Evolutionary conservation across 352 stramenopile species (phyloP).

Genomic region (Pythium coloratum): DNA sequence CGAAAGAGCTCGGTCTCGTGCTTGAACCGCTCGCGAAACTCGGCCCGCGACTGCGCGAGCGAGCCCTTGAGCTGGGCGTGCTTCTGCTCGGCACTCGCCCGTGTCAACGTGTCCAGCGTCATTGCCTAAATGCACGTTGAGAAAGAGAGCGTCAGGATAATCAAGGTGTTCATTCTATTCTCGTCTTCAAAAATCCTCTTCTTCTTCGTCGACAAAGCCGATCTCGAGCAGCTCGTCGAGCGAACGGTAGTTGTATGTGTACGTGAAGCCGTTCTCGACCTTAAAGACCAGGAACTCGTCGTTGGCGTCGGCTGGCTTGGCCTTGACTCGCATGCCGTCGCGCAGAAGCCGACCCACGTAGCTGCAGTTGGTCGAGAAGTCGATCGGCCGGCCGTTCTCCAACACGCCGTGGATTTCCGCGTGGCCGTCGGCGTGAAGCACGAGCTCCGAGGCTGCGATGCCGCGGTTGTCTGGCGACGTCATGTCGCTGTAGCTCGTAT

Average conservation of each 20-base stretch:
- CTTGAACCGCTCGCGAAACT: slow-evolving; percentile 52
- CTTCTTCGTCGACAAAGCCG: slow-evolving; percentile 29
- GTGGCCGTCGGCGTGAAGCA: slow-evolving; percentile 56
- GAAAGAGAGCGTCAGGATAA: too few relatives aligned
- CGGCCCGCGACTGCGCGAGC: slow-evolving; percentile 40
- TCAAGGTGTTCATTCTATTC: slow-evolving; percentile 17
- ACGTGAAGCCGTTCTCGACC: slow-evolving; percentile 61
- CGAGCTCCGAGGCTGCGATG: slow-evolving; percentile 67
- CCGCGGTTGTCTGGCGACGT: slow-evolving; percentile 74
- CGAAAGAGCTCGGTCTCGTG: slow-evolving; percentile 54
- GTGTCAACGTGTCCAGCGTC: slow-evolving; percentile 70
- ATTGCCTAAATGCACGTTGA: slow-evolving; percentile 24
- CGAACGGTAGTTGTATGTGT: slow-evolving; percentile 55
- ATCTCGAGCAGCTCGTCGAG: slow-evolving; percentile 28
- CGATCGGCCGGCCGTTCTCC: slow-evolving; percentile 43
- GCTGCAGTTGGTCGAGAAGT: slow-evolving; percentile 40
- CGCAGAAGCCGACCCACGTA: slow-evolving; percentile 48
- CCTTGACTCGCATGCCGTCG: slow-evolving; percentile 70
- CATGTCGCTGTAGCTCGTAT: slow-evolving; percentile 92
- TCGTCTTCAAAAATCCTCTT: not conserved
- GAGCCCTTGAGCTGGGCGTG: slow-evolving; percentile 60
- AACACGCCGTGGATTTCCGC: slow-evolving; percentile 60
- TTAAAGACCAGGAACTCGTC: slow-evolving; percentile 61
- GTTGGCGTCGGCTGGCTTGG: slow-evolving; percentile 35
- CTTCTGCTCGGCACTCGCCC: slow-evolving; percentile 50